phyloP scores from a whole-genome alignment of 2,329 filamentous ascomycete species.

The Fusarium burgessii region DNA sequence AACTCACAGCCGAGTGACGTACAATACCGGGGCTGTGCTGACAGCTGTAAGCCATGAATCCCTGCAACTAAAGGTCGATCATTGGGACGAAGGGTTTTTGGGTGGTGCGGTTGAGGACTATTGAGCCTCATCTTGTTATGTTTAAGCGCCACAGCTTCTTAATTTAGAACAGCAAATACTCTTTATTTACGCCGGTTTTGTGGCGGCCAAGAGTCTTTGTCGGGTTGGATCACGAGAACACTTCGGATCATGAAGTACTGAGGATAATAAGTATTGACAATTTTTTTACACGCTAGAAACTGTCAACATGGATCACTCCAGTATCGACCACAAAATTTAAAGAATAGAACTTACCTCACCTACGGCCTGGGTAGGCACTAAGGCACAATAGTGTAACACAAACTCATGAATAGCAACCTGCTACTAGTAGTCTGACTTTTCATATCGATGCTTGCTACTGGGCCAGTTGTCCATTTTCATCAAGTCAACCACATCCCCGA shows the following conservation, averaged over 20 bases:
- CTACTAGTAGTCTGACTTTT: not conserved
- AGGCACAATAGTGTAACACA: conserved; percentile 14
- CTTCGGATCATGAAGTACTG: not conserved
- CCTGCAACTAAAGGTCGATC: conserved; percentile 35
- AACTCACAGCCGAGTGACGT: conserved; percentile 43
- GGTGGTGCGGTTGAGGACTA: conserved; percentile 3
- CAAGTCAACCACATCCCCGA: not conserved
- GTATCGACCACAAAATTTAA: not conserved
- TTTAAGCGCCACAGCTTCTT: conserved; percentile 33
- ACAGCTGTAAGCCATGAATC: conserved; percentile 27
- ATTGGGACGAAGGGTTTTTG: conserved; percentile 18
- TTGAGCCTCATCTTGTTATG: conserved; percentile 32
- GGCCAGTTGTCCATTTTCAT: not conserved
- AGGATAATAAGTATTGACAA: not conserved
- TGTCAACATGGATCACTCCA: not conserved
- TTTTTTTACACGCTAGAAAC: not conserved
- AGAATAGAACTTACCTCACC: not conserved
- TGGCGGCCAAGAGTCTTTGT: conserved; percentile 22
- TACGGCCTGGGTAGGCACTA: not conserved
- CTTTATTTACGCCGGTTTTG: not conserved
- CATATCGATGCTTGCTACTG: not conserved
- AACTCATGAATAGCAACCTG: not conserved
- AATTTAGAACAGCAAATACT: conserved; percentile 36
- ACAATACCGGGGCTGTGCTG: conserved; percentile 46
- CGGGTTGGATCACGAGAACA: not conserved